A percentile compares a stretch with the other conserved stretches of the same genome.
These are phyloP conservation scores for Cordyceps fumosorosea DNA, from an alignment of 2,329 filamentous ascomycete genomes.

Conservation along the genomic window DNA sequence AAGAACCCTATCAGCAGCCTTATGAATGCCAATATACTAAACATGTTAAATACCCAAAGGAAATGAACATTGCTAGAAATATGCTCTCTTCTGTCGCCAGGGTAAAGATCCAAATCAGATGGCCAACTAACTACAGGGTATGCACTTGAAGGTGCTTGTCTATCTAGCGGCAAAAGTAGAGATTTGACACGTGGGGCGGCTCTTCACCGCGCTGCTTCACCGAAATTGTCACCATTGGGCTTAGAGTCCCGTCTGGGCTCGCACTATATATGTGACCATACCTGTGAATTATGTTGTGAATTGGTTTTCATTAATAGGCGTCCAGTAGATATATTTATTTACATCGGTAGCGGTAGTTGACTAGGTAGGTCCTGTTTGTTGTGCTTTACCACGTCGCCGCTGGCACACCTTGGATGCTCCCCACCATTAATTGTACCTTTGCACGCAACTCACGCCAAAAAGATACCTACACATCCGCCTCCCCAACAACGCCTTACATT, in stretches of 20 bases:
- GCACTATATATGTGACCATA: neutral
- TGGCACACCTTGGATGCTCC: neutral
- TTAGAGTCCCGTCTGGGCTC: neutral
- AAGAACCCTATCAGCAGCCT: too few relatives aligned
- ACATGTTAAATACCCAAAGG: too few relatives aligned
- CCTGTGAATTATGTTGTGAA: neutral
- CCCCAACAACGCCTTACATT: neutral
- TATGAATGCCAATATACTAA: too few relatives aligned
- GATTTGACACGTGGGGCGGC: constrained; percentile 1
- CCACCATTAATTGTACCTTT: neutral
- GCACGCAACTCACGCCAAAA: neutral
- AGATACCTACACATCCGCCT: neutral
- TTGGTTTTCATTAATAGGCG: too few relatives aligned
- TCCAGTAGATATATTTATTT: neutral
- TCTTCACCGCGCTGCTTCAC: neutral
- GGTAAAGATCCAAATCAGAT: too few relatives aligned
- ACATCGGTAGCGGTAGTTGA: neutral
- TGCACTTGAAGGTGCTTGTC: too few relatives aligned
- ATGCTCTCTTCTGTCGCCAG: too few relatives aligned
- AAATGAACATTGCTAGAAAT: too few relatives aligned
- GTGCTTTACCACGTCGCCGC: neutral
- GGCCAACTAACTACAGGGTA: too few relatives aligned
- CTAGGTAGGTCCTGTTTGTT: too few relatives aligned
- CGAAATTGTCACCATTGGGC: neutral
- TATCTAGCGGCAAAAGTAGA: neutral